Evolutionary conservation across 192 early-diverging fungal genomes (phyloP), one percentile per base, ranked within the genome.

Genomic region (Physocladia obscura): DNA sequence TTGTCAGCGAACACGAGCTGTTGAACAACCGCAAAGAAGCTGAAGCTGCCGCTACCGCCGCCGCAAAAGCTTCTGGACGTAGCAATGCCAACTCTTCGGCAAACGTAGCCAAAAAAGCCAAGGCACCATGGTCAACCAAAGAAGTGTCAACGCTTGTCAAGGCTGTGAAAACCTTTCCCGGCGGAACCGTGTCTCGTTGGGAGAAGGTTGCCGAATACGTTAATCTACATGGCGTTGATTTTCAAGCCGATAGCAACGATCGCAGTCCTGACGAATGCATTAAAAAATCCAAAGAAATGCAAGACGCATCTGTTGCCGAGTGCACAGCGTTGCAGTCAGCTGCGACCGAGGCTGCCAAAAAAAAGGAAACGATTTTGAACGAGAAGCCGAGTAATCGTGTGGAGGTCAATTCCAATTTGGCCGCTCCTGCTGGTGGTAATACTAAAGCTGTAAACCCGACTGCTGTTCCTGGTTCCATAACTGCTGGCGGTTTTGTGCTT

Each of bases 91-190:
- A 49, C 5, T 22, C 49, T 31, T 4, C 49, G 3, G 37, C 32
- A 29, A n/a, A 54, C 15, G 31, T 5, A 3, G 65, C 54, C n/a
- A 34, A 57, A 40, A 48, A 56, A 30, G 67, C 71, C 34, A 81
- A 79, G 48, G 59, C 65, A 19, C 34, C 74, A 29, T 94, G 92
- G 92, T 71, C 81, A 0, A 74, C 88, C 2, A 88, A 93, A 70
- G 91, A 94, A 73, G 74, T 85, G 11, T 82, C 85, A 2, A 65
- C 87, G 1, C 77, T 94, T 13, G 91, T 92, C 75, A 93, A 92
- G 70, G 91, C 90, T n/a, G 79, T 87, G 39, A 93, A 93, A 61
- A 83, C 88, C 71, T 92, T 88, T 69, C 92, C 91, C 13, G 90
- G 90, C n/a, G 92, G 92, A 19, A 89, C 89, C 19, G 76, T 82